Percentiles rank a stretch among this genome's conserved stretches.
These are phyloP conservation scores for Candida sanyaensis DNA, from an alignment of 1,139 yeast genomes.

Conservation along the genomic window DNA sequence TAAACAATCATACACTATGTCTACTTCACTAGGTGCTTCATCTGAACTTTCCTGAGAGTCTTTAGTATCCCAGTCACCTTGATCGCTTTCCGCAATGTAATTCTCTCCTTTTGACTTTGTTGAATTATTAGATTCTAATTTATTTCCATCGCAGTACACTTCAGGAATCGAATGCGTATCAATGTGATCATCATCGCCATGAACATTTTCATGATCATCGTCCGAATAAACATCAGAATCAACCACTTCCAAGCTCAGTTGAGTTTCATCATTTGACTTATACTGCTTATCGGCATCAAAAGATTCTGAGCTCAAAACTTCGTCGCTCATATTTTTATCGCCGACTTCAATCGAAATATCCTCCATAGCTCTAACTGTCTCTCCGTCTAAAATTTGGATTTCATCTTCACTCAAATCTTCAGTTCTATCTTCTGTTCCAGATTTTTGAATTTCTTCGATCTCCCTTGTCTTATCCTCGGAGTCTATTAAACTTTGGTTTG, in stretches of 20 bases:
- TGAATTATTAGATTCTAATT: too few relatives aligned
- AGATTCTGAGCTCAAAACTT: not conserved
- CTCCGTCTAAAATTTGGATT: not conserved
- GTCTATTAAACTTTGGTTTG: not conserved
- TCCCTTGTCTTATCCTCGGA: not conserved
- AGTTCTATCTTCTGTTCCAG: constrained; percentile 1
- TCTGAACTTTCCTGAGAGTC: constrained; percentile 2
- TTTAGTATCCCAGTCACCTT: constrained; percentile 1
- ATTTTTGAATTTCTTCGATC: not conserved
- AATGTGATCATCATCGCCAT: too few relatives aligned
- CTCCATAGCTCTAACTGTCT: not conserved
- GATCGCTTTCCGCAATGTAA: constrained; percentile 1
- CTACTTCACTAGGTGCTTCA: constrained; percentile 9
- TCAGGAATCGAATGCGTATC: too few relatives aligned
- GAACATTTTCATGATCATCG: too few relatives aligned
- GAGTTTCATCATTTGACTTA: not conserved
- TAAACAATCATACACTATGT: constrained; percentile 1
- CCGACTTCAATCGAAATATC: not conserved
- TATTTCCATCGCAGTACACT: too few relatives aligned
- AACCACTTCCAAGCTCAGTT: not conserved
- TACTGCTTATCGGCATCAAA: too few relatives aligned
- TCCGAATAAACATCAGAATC: too few relatives aligned
- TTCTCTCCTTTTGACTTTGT: too few relatives aligned
- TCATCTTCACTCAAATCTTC: constrained; percentile 7
- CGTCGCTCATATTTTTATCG: constrained; percentile 4